These are phyloP conservation scores for Sporothrix dimorphospora DNA, from an alignment of 2,329 filamentous ascomycete genomes.

Conservation along the genomic window DNA sequence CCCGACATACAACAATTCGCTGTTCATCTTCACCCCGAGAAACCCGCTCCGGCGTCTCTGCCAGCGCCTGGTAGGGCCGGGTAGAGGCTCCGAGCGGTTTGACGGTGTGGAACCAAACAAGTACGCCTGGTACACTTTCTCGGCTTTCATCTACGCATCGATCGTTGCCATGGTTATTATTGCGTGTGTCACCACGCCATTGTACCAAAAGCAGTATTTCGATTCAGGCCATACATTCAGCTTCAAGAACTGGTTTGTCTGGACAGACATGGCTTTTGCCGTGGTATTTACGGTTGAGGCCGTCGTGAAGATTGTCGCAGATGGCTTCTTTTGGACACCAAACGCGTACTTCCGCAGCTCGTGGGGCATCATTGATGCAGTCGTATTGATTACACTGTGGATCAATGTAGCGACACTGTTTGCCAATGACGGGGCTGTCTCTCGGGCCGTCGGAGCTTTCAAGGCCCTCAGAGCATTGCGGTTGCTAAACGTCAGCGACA, in stretches of 20 bases:
- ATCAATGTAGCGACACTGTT: constrained; percentile 88
- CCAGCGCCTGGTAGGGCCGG: constrained; percentile 87
- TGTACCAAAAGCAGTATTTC: constrained; percentile 91
- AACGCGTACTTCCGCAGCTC: constrained; percentile 96
- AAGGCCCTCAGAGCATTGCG: constrained; percentile 92
- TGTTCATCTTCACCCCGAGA: constrained; percentile 81
- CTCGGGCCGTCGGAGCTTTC: constrained; percentile 91
- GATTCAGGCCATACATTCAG: constrained; percentile 59
- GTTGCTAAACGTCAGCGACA: constrained; percentile 93
- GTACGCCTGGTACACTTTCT: constrained; percentile 89
- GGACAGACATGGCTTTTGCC: constrained; percentile 89
- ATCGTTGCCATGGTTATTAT: constrained; percentile 98
- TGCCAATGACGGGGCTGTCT: constrained; percentile 79
- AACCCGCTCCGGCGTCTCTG: constrained; percentile 82
- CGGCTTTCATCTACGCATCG: constrained; percentile 87
- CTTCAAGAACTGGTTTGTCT: constrained; percentile 87
- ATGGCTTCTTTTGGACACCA: constrained; percentile 94
- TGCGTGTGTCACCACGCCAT: constrained; percentile 89
- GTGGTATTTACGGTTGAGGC: constrained; percentile 84
- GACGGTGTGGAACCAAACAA: constrained; percentile 90
- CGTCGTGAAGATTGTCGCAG: constrained; percentile 87
- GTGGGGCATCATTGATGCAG: constrained; percentile 93
- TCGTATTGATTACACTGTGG: constrained; percentile 93
- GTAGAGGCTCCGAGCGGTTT: constrained; percentile 81
- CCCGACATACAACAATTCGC: constrained; percentile 87